Base-by-base conservation (phyloP, 163 green algal genomes). In the Coccomyxa subellipsoidea region DNA sequence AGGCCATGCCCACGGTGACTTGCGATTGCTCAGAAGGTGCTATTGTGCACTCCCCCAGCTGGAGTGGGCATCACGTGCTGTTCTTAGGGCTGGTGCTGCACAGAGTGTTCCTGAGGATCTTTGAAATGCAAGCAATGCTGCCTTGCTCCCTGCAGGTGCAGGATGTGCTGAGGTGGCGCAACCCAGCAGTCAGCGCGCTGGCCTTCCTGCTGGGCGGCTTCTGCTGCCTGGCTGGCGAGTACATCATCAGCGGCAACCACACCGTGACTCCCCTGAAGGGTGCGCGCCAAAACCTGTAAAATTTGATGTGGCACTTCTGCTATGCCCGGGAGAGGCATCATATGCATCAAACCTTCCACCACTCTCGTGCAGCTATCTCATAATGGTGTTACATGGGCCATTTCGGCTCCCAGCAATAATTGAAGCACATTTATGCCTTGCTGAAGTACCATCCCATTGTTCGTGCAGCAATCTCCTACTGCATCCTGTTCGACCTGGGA, bases 401-500 rank as follows among this genome's bases (percentile, higher is more conserved):
- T n/a, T n/a, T n/a, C n/a, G n/a, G n/a, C n/a, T n/a, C n/a, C n/a
- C n/a, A n/a, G n/a, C n/a, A n/a, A n/a, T n/a, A n/a, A n/a, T n/a
- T n/a, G n/a, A n/a, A n/a, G n/a, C n/a, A n/a, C n/a, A n/a, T n/a
- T n/a, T n/a, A n/a, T n/a, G n/a, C n/a, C n/a, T n/a, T n/a, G n/a
- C n/a, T n/a, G n/a, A n/a, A n/a, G n/a, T n/a, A n/a, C n/a, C n/a
- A n/a, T n/a, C n/a, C n/a, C n/a, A n/a, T n/a, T n/a, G n/a, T n/a
- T 29, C 76, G 38, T 72, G 76, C 38, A 71, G 39, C 27, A n/a
- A 77, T 70, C 76, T 86, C 69, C 54, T 84, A 89, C 69, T 10
- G 82, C 35, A 39, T 90, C 31, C 78, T 90, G 39, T 70, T 40
- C 0, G 78, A 88, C 54, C 38, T 90, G 39, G 86, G 77, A 12